Evolutionary conservation across 1,284 basidiomycete species (phyloP).

Genomic region (Microbotryomycetes sp.): DNA sequence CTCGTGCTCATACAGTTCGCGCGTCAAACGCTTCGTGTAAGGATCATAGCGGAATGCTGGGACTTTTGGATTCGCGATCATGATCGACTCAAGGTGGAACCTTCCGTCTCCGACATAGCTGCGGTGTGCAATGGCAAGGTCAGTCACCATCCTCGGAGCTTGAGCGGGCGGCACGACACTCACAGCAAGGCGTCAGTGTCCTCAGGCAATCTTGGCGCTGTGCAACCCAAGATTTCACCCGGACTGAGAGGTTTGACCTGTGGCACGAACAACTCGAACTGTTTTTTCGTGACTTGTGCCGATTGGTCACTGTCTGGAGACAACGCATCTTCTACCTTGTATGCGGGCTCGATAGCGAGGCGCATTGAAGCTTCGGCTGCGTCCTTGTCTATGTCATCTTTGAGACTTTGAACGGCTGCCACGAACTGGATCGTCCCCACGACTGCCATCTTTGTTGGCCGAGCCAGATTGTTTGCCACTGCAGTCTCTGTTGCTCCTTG

Average conservation of each 20-base stretch:
- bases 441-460: constrained; percentile 53
- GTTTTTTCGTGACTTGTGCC: constrained; percentile 28
- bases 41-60: constrained; percentile 98
- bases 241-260: constrained; percentile 89
- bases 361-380: background rate
- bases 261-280: constrained; percentile 74
- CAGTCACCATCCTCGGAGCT: constrained; percentile 3
- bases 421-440: constrained; percentile 96
- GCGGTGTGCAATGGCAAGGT: background rate
- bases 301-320: constrained; percentile 6
- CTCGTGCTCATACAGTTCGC: constrained; percentile 82
- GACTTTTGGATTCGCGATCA: constrained; percentile 96
- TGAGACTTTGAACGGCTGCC: constrained; percentile 76
- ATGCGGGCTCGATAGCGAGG: constrained; percentile 22
- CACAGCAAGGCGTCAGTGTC: constrained; percentile 82
- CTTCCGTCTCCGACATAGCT: constrained; percentile 97
- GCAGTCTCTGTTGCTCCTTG: background rate
- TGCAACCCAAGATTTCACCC: constrained; percentile 95
- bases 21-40: constrained; percentile 92
- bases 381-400: constrained; percentile 55
- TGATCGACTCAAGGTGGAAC: constrained; percentile 96
- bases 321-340: background rate
- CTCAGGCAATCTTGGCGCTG: constrained; percentile 65
- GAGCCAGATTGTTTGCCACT: background rate
- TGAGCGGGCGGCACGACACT: constrained; percentile 41